Percentiles rank a stretch among this genome's conserved stretches.
Evolutionary conservation across 148 eudicot species (phyloP).

Genomic region (Linanthus parryae): DNA sequence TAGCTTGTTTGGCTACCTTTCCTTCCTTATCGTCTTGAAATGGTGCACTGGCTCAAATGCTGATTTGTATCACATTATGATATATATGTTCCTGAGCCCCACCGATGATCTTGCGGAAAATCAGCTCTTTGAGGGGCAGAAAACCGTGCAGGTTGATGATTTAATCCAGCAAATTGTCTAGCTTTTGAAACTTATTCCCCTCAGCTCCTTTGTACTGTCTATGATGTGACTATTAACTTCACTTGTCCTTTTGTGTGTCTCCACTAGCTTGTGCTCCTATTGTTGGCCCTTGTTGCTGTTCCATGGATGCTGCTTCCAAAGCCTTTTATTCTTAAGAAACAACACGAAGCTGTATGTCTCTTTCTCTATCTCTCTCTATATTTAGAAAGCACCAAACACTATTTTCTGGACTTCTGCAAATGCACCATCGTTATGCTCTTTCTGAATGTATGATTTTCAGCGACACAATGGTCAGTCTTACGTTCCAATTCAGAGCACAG

Average conservation of each 20-base stretch:
- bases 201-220: not conserved
- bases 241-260: conserved; percentile 6
- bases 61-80: conserved; percentile 58
- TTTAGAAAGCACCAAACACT: too few relatives aligned
- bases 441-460: too few relatives aligned
- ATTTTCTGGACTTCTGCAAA: too few relatives aligned
- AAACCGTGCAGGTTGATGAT: conserved; percentile 52
- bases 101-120: conserved; percentile 94
- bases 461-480: conserved; percentile 84
- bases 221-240: conserved; percentile 2
- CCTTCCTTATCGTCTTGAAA: conserved; percentile 39
- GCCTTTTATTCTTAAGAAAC: conserved; percentile 80
- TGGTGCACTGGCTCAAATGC: conserved; percentile 60
- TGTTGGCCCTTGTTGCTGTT: conserved; percentile 81
- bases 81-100: conserved; percentile 68
- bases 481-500: conserved; percentile 50
- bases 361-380: too few relatives aligned
- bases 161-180: conserved; percentile 1
- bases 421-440: too few relatives aligned
- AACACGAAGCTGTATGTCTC: conserved; percentile 59
- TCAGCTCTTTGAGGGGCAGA: conserved; percentile 87
- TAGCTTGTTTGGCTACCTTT: conserved; percentile 51
- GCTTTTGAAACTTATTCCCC: not conserved
- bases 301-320: conserved; percentile 99
- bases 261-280: conserved; percentile 62